Evolutionary conservation across 441 rosid species (phyloP).

Genomic region (Hypseocharis bilobata): DNA sequence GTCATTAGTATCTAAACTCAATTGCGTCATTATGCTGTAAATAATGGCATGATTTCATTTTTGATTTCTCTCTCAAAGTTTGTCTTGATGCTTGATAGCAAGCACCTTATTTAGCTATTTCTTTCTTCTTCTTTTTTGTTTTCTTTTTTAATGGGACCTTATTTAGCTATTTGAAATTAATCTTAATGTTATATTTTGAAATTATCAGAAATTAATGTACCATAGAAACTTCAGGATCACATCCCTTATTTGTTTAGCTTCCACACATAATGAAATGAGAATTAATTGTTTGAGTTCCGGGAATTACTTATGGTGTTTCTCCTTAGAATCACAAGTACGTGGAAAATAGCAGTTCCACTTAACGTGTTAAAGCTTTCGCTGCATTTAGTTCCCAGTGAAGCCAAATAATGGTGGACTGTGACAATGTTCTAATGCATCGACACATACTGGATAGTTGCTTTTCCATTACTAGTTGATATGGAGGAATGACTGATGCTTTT

Average conservation of each 20-base stretch:
- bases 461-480: not conserved
- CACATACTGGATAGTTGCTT: not conserved
- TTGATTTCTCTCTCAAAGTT: not conserved
- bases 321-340: not conserved
- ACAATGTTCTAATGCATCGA: not conserved
- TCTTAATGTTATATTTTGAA: no score
- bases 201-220: no score
- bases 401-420: not conserved
- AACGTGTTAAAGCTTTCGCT: not conserved
- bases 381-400: not conserved
- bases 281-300: not conserved
- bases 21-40: no score
- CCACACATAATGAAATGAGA: not conserved
- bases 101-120: not conserved
- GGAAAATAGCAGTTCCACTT: not conserved
- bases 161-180: not conserved
- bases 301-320: not conserved
- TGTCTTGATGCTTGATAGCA: not conserved
- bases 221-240: not conserved
- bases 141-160: not conserved
- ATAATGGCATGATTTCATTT: not conserved
- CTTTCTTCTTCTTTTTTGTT: no score
- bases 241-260: not conserved
- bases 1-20: not conserved
- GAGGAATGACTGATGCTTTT: not conserved